A percentile compares a stretch with the other conserved stretches of the same genome.
Conservation (phyloP, 805 yeast genomes). For the Zygoascus bituminiphila region DNA sequence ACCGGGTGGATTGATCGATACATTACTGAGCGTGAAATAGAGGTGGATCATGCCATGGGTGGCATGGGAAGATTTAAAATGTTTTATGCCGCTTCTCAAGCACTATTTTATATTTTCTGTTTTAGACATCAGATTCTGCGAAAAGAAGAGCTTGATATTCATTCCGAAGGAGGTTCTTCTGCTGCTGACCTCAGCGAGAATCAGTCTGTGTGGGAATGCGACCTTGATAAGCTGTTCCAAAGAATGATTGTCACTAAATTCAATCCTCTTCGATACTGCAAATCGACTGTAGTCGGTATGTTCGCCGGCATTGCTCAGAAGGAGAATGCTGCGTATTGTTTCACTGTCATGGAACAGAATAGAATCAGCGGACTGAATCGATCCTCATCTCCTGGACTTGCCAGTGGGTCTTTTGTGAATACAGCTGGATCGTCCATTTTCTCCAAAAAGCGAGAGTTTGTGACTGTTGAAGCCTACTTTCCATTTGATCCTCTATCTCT, state of each 20-base stretch:
- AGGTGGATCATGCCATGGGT: conserved; percentile 51
- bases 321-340: conserved; percentile 86
- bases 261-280: conserved; percentile 89
- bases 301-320: conserved; percentile 89
- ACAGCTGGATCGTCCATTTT: conserved; percentile 7
- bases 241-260: conserved; percentile 77
- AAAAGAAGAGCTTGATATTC: conserved; percentile 19
- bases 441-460: conserved; percentile 66
- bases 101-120: conserved; percentile 83
- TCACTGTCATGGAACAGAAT: conserved; percentile 84
- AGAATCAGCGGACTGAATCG: conserved; percentile 45
- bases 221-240: conserved; percentile 78
- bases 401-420: conserved; percentile 12
- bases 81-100: conserved; percentile 87
- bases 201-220: conserved; percentile 59
- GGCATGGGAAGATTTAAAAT: conserved; percentile 90
- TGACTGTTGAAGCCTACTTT: conserved; percentile 88
- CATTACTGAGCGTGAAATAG: conserved; percentile 76
- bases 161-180: conserved; percentile 19
- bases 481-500: conserved; percentile 91
- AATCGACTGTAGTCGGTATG: conserved; percentile 85
- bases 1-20: conserved; percentile 78
- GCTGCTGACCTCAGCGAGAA: conserved; percentile 21
- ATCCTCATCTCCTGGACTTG: conserved; percentile 21
- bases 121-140: conserved; percentile 65